These are phyloP conservation scores for Suhomyces pyralidae DNA, from an alignment of 805 yeast genomes.

Conservation along the genomic window DNA sequence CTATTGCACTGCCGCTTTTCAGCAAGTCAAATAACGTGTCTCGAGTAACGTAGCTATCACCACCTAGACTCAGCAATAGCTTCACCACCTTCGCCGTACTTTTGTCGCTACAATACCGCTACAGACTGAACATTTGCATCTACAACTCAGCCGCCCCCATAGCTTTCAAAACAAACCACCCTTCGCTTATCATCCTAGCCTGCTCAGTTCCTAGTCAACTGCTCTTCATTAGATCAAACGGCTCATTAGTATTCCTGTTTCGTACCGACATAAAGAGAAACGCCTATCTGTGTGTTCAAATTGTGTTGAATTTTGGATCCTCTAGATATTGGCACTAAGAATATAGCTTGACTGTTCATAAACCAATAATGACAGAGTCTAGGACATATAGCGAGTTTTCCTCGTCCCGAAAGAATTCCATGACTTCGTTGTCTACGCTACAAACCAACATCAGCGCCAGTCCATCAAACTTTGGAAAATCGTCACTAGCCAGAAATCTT, in stretches of 20 bases:
- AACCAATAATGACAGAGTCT: background rate
- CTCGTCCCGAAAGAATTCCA: constrained; percentile 7
- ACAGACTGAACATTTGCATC: background rate
- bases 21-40: background rate
- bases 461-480: background rate
- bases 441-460: background rate
- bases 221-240: background rate
- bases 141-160: background rate
- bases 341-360: background rate
- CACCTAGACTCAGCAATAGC: background rate
- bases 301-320: background rate
- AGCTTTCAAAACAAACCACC: background rate
- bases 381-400: background rate
- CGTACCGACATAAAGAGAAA: background rate
- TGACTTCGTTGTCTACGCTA: constrained; percentile 7
- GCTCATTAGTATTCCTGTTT: background rate
- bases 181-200: background rate
- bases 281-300: background rate
- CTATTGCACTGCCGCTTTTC: background rate
- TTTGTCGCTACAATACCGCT: background rate
- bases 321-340: background rate
- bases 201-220: background rate
- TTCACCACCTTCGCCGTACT: background rate
- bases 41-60: background rate
- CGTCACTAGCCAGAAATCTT: constrained; percentile 24